Conservation (phyloP, 345 rosid species). For the Lagerstroemia speciosa region DNA sequence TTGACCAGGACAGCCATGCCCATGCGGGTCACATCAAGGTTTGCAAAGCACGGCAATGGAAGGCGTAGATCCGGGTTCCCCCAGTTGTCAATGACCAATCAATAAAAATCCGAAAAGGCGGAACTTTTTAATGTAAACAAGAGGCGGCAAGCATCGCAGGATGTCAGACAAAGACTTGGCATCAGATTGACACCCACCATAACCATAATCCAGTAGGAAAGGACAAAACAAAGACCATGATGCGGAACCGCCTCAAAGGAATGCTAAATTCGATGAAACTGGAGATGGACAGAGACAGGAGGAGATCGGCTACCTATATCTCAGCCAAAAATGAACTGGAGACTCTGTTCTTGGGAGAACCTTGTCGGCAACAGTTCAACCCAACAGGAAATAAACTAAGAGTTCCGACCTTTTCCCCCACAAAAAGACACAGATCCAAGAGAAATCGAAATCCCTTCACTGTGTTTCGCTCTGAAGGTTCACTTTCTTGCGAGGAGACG, state of each 20-base stretch:
- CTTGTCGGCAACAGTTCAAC: background rate
- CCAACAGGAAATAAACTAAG: background rate
- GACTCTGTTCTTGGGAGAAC: background rate
- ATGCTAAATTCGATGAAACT: background rate
- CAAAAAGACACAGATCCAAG: background rate
- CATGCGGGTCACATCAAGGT: slow-evolving; percentile 3
- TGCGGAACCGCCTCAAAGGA: background rate
- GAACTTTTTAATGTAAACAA: background rate
- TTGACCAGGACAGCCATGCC: background rate
- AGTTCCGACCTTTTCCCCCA: background rate
- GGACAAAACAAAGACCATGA: background rate
- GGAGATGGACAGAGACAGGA: background rate
- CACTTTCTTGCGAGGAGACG: background rate
- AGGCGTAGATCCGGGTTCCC: background rate
- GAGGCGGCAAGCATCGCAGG: background rate
- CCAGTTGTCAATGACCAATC: background rate
- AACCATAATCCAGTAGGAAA: background rate
- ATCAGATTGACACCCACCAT: background rate
- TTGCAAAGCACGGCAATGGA: background rate
- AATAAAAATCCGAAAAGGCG: background rate
- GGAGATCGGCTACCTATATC: background rate
- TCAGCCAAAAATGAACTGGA: background rate
- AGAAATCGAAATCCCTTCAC: background rate
- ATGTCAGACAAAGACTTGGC: background rate
- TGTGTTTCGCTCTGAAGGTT: background rate